phyloP scores from a whole-genome alignment of 2,329 filamentous ascomycete genomes.

The Fusarium kyushuense region DNA sequence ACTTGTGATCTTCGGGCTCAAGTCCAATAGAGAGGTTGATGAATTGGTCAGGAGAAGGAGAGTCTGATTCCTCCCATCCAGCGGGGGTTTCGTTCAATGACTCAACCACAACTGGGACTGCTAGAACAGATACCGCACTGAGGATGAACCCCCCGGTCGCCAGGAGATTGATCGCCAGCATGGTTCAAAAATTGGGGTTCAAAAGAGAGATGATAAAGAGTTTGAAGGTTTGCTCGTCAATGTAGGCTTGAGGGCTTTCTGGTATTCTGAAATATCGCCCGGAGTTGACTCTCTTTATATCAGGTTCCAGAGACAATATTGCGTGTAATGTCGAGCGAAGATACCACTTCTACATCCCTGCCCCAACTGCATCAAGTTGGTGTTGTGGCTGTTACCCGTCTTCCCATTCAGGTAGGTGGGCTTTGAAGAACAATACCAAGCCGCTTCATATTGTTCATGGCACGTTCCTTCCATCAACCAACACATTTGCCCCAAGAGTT shows the following conservation, averaged over 20 bases:
- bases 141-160: conserved; percentile 27
- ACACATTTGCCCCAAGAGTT: conserved; percentile 12
- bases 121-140: conserved; percentile 2
- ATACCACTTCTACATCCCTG: background rate
- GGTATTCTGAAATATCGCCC: background rate
- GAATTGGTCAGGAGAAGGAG: conserved; percentile 30
- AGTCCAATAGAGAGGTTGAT: conserved; percentile 51
- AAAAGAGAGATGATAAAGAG: background rate
- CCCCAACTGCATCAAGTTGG: conserved; percentile 1
- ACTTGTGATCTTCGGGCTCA: conserved; percentile 37
- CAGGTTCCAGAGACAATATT: background rate
- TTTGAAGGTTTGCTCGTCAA: conserved; percentile 5
- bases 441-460: conserved; percentile 43
- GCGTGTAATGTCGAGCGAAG: background rate
- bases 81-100: conserved; percentile 34
- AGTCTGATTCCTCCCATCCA: conserved; percentile 43
- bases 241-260: conserved; percentile 4
- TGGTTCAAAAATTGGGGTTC: background rate
- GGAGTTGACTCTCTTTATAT: conserved; percentile 32
- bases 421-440: conserved; percentile 45
- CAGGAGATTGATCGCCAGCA: conserved; percentile 23
- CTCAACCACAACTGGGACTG: conserved; percentile 41
- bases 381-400: conserved; percentile 17
- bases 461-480: conserved; percentile 29
- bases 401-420: conserved; percentile 22